Base-by-base conservation (phyloP, 345 rosid genomes). In the Populus davidiana region DNA sequence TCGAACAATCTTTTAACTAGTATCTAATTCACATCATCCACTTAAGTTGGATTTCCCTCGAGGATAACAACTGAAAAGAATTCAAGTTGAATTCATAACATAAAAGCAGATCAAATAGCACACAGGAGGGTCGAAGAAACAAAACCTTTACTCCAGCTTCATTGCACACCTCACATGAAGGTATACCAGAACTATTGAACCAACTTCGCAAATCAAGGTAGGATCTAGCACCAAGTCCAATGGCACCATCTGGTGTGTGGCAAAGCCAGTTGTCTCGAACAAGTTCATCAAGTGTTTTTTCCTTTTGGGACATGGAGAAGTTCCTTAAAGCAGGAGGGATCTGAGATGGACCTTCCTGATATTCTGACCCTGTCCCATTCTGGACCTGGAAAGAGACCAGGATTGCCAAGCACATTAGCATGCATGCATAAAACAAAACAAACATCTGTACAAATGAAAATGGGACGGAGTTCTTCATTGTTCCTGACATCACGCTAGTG, bases 141-240 rank as follows among this genome's bases (percentile, higher is more conserved):
- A 75, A 71, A 74, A 93, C 99, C 98, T 96, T 96, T 43, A 96
- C 74, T 36, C 90, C 97, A 79, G 94, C 92, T 86, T 93, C 99
- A 31, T 91, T 93, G 87, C 99, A 96, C 63, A 96, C 91, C 85
- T 90, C 90, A 64, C 99, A 96, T 12, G 90, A 82, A 78, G 97
- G 92, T 84, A 86, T 85, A 70, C 87, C 94, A 76, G 85, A 81
- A 85, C 79, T 90, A 75, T 87, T 85, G 83, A 96, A 89, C 93
- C 92, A 93, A 77, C 94, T 86, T 59, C 97, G 90, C 75, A 96
- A 85, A 76, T 96, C 98, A 76, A 96, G 92, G 78, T 86, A 89
- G 73, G 99, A 90, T 86, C 91, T 88, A 79, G 87, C 82, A 79
- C 98, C 99, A 35, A 96, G 87, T 75, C 96, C 95, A 16, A 93